Base-by-base conservation (phyloP, 257 asterid genomes). In the Primulina tabacum region DNA sequence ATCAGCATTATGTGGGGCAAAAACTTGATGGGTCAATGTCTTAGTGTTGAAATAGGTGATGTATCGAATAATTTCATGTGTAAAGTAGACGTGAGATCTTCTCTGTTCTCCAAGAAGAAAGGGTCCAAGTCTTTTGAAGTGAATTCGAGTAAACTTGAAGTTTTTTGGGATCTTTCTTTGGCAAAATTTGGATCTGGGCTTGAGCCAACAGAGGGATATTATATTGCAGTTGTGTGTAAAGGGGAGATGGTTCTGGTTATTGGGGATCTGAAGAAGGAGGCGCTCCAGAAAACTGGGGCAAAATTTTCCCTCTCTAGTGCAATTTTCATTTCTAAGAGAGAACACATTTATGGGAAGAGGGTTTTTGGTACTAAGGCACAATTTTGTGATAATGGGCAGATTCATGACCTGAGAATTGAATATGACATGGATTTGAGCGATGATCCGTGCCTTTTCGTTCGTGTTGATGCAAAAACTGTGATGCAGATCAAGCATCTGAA, bases 151-250 rank as follows among this genome's bases (percentile, higher is more conserved):
- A 78, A 38, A 64, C 61, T 82, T 32, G 81, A 73, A 60, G 62
- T 82, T 20, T 73, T 57, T 73, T 82, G 87, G 87, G 87, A 82
- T 50, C 82, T 82, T 68, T 82, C 84, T 24, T 11, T 43, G 5
- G 84, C 87, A 6, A 82, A 77, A 72, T 79, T 82, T 52, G 82
- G 87, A 66, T 64, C 84, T 8, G 84, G 87, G 56, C 87, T 84
- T 1, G 87, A 82, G 73, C 87, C 87, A 20, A 50, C 76, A n/a
- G 78, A 73, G 79, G 79, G 84, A 71, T 82, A 47, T 60, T 82
- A 73, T 33, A 67, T 82, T 6, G 87, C 77, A 12, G 65, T 82
- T 57, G 80, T 74, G 5, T 70, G 72, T 24, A 70, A 77, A 53
- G 59, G 56, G 56, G 72, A 82, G 68, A 74, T 82, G 76, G 68